Conservation (phyloP, 768 basidiomycete genomes). For the Lentinula detonsa region DNA sequence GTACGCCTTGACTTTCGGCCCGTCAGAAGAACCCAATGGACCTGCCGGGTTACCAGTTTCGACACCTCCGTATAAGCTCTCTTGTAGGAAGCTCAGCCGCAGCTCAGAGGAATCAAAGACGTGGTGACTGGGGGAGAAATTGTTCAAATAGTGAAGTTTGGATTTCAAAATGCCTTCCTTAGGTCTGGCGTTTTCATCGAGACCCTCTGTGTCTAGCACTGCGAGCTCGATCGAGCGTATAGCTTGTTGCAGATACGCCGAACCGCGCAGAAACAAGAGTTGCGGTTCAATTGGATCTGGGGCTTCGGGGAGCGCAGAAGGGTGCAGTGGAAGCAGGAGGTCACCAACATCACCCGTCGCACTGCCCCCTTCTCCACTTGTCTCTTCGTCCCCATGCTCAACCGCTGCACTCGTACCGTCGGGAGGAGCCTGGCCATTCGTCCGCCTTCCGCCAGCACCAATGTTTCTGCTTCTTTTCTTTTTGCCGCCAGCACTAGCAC, state of each 20-base stretch:
- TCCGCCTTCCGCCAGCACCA: slow-evolving; percentile 28
- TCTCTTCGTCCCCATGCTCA: slow-evolving; percentile 31
- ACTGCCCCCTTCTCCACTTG: slow-evolving; percentile 9
- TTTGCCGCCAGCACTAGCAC: slow-evolving; percentile 24
- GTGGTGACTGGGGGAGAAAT: background rate
- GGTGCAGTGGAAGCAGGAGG: slow-evolving; percentile 53
- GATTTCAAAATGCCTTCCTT: background rate
- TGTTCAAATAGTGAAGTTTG: background rate
- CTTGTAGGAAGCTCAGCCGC: slow-evolving; percentile 68
- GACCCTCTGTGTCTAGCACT: slow-evolving; percentile 64
- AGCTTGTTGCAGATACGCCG: slow-evolving; percentile 78
- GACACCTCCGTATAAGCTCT: slow-evolving; percentile 77
- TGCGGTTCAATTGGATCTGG: slow-evolving; percentile 88
- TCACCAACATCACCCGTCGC: slow-evolving; percentile 28
- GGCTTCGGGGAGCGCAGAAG: slow-evolving; percentile 68
- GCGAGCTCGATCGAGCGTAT: slow-evolving; percentile 68
- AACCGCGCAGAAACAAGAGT: slow-evolving; percentile 75
- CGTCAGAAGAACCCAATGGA: slow-evolving; percentile 55
- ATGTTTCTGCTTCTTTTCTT: slow-evolving; percentile 45
- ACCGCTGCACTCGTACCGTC: slow-evolving; percentile 56
- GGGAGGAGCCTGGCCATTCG: slow-evolving; percentile 62
- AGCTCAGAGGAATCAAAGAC: slow-evolving; percentile 48
- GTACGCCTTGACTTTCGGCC: slow-evolving; percentile 62
- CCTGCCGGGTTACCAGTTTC: slow-evolving; percentile 81
- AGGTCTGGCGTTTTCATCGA: slow-evolving; percentile 52